A percentile compares a stretch with the other conserved stretches of the same genome.
phyloP scores from a whole-genome alignment of 2,329 filamentous ascomycete genomes.

The Arthrobotrys entomopaga region DNA sequence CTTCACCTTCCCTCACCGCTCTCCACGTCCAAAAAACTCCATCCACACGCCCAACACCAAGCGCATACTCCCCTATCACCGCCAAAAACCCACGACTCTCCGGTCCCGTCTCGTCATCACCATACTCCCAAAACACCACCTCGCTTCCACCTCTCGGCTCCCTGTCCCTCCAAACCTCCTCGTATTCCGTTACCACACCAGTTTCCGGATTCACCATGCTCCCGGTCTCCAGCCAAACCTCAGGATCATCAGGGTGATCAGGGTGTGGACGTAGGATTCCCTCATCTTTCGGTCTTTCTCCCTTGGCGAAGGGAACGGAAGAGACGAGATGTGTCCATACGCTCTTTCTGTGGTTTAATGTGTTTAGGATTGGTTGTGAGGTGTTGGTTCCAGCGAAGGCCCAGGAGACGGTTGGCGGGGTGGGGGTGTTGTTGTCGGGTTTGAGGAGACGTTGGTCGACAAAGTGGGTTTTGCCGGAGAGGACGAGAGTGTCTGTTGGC shows the following conservation, averaged over 20 bases:
- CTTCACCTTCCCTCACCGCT: conserved; percentile 17
- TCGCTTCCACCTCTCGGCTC: conserved; percentile 46
- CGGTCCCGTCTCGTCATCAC: conserved; percentile 20
- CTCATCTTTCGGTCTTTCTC: conserved; percentile 57
- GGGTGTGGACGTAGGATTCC: conserved; percentile 60
- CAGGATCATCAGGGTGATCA: conserved; percentile 40
- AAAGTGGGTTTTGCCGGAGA: conserved; percentile 47
- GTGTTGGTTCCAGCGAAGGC: conserved; percentile 36
- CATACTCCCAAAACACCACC: conserved; percentile 47
- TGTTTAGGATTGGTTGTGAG: conserved; percentile 18
- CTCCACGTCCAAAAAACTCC: conserved; percentile 46
- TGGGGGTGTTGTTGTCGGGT: background rate
- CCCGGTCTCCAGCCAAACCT: conserved; percentile 60
- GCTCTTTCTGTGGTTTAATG: conserved; percentile 25
- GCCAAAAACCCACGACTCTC: conserved; percentile 52
- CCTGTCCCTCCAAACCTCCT: conserved; percentile 61
- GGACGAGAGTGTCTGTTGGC: conserved; percentile 47
- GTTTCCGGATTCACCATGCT: conserved; percentile 59
- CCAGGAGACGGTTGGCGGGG: conserved; percentile 27
- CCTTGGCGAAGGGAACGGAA: conserved; percentile 47
- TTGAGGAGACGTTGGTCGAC: conserved; percentile 49
- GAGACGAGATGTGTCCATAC: conserved; percentile 46
- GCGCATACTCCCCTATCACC: conserved; percentile 16
- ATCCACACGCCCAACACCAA: conserved; percentile 27
- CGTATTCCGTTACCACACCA: conserved; percentile 59